A percentile compares a stretch with the other conserved stretches of the same genome.
These are phyloP conservation scores for Capsicum pubescens DNA, from an alignment of 257 asterid genomes.

Conservation along the genomic window DNA sequence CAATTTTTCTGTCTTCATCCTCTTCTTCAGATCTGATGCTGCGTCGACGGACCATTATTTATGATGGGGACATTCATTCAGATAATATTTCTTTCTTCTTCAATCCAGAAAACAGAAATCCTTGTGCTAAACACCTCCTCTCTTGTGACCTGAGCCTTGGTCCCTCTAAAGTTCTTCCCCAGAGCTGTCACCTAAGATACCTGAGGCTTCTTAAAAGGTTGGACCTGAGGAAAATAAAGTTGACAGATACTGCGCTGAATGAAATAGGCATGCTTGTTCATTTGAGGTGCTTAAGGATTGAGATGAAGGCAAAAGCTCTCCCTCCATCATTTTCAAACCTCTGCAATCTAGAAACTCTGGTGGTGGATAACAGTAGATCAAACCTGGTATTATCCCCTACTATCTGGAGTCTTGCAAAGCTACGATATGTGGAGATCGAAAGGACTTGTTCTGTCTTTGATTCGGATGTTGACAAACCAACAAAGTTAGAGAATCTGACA, in stretches of 20 bases:
- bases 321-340: not conserved
- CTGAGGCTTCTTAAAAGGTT: constrained; percentile 26
- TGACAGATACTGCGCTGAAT: constrained; percentile 14
- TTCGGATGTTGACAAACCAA: too few relatives aligned
- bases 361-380: too few relatives aligned
- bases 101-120: not conserved
- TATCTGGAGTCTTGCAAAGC: too few relatives aligned
- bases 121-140: constrained; percentile 17
- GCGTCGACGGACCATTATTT: not conserved
- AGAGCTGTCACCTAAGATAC: constrained; percentile 1
- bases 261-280: not conserved
- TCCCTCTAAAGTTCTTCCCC: not conserved
- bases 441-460: too few relatives aligned
- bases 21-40: not conserved
- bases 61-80: not conserved
- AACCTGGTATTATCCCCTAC: too few relatives aligned
- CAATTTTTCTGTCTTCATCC: not conserved
- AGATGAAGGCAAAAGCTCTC: not conserved
- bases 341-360: not conserved
- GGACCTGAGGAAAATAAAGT: not conserved
- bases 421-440: too few relatives aligned
- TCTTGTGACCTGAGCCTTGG: not conserved
- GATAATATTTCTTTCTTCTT: too few relatives aligned
- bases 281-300: constrained; percentile 17
- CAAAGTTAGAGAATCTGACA: too few relatives aligned